phyloP scores from a whole-genome alignment of 345 rosid genomes.

The Isatis tinctoria region DNA sequence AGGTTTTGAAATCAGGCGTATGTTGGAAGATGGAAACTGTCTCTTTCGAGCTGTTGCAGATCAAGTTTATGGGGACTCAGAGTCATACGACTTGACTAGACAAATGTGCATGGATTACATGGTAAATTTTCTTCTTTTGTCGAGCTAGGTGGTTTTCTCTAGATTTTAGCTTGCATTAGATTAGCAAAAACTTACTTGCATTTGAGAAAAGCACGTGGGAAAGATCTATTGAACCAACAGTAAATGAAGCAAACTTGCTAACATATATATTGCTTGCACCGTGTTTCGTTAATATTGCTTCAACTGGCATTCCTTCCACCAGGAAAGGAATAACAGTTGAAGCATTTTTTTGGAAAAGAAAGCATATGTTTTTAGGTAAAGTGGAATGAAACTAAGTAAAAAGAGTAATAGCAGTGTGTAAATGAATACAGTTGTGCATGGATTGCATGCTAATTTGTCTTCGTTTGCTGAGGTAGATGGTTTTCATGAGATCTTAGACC shows the following conservation, averaged over 20 bases:
- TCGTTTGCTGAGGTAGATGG: neutral
- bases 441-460: constrained; percentile 71
- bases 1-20: constrained; percentile 83
- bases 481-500: neutral
- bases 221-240: neutral
- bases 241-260: neutral
- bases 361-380: neutral
- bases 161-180: constrained; percentile 3
- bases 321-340: neutral
- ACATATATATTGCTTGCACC: neutral
- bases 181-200: neutral
- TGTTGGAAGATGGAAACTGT: constrained; percentile 99
- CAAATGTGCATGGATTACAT: constrained; percentile 98
- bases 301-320: neutral
- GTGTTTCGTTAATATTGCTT: neutral
- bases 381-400: neutral
- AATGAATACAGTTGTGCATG: constrained; percentile 64
- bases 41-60: constrained; percentile 97
- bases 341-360: neutral
- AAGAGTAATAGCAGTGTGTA: neutral
- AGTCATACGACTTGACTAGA: constrained; percentile 60
- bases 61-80: constrained; percentile 98
- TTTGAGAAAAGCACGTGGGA: neutral
- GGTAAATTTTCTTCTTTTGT: constrained; percentile 43
- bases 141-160: neutral